phyloP scores from a whole-genome alignment of 306 rosid species.

The Inga oerstediana region DNA sequence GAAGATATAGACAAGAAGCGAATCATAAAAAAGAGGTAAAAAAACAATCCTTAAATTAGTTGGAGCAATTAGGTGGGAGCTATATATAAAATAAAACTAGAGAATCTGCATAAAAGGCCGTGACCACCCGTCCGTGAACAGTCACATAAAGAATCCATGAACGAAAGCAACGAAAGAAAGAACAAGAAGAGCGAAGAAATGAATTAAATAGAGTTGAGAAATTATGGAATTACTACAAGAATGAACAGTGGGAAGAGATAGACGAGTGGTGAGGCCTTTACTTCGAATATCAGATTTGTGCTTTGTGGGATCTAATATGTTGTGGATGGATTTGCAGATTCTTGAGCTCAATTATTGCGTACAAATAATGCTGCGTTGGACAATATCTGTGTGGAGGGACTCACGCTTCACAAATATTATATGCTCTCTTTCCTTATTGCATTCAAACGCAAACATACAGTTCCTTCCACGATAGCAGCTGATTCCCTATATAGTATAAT shows the following conservation, averaged over 20 bases:
- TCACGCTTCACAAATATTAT: not conserved
- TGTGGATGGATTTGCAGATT: not conserved
- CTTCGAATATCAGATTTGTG: not conserved
- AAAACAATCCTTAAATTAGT: not conserved
- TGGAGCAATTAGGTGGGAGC: not conserved
- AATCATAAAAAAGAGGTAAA: not conserved
- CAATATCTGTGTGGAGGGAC: not conserved
- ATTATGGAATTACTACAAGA: not conserved
- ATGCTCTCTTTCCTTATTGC: not conserved
- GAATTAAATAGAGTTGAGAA: not conserved
- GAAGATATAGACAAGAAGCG: not conserved
- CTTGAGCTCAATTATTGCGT: not conserved
- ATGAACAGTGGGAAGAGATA: not conserved
- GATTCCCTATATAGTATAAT: not conserved
- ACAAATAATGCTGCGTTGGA: not conserved
- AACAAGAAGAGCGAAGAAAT: not conserved
- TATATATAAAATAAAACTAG: not conserved
- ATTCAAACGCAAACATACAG: not conserved
- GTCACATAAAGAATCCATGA: not conserved
- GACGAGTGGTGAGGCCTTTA: not conserved
- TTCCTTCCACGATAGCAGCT: not conserved
- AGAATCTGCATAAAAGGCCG: not conserved
- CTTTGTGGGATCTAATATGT: not conserved
- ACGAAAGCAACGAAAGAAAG: not conserved
- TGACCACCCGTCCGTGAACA: not conserved